Evolutionary conservation across 2,329 filamentous ascomycete species (phyloP), one percentile per base, ranked within the genome.

Genomic region (Diplodia mutila): DNA sequence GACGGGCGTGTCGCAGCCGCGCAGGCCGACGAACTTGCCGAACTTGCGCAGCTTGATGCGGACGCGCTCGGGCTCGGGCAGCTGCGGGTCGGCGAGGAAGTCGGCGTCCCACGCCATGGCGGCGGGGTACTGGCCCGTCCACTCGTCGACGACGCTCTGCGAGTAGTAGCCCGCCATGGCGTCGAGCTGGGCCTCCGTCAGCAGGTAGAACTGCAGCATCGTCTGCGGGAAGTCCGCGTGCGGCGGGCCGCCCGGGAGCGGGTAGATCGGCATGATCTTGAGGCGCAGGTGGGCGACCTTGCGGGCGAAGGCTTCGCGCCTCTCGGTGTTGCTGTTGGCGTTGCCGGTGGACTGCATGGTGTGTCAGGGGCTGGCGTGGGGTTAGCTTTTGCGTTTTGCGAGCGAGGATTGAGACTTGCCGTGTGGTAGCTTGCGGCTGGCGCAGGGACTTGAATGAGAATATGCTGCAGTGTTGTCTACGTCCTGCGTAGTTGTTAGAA

Each of bases 11-110:
- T 87, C 85, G 72, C 86, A 86, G 1, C 89, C 90, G 61, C 87
- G 80, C 67, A 93, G 80, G 14, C 91, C 91, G 75, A 93, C 92
- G 71, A 93, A 93, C 71, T 86, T 83, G 54, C 90, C 91, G 75
- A 93, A 87, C 79, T 89, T 88, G 69, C 90, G 82, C 69, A 90
- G 84, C 83, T 93, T 93, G 68, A 83, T 79, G 59, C 76, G 73
- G 11, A 83, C 71, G 51, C 81, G 69, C 67, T 82, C 79, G 23
- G 77, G 72, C 7, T 79, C 77, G 2, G 65, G 77, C 55, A 83
- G 37, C 1, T 72, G 72, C 14, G 72, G 74, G 61, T 66, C 67
- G 53, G 73, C 71, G 6, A 83, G 75, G 67, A 81, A 79, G 0
- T 79, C 78, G 61, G 76, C 74, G 69, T 79, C 76, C 90, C 90